phyloP scores from a whole-genome alignment of 108 stramenopile genomes.

The Discostella pseudostelligera region DNA sequence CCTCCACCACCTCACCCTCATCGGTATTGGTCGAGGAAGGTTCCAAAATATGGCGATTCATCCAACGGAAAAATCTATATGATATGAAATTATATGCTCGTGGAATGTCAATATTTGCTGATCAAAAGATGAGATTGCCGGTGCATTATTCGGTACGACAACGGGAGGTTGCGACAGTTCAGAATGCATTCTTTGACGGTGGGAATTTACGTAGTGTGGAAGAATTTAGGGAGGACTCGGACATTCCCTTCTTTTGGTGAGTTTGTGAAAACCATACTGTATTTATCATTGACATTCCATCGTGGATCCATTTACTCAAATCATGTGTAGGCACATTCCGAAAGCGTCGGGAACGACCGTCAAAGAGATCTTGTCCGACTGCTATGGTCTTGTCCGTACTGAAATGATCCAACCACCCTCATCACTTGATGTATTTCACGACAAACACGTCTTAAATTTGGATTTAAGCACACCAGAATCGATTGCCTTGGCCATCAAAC shows the following conservation, averaged over 20 bases:
- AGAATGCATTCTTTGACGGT: slow-evolving; percentile 2
- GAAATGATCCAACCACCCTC: slow-evolving; percentile 37
- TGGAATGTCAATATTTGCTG: slow-evolving; percentile 29
- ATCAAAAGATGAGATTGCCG: slow-evolving; percentile 42
- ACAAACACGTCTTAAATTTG: slow-evolving; percentile 29
- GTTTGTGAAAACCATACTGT: not conserved
- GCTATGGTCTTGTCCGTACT: slow-evolving; percentile 30
- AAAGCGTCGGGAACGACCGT: slow-evolving; percentile 43
- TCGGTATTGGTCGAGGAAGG: slow-evolving; percentile 19
- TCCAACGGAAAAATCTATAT: slow-evolving; percentile 22
- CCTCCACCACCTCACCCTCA: slow-evolving; percentile 1
- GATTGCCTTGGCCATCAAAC: slow-evolving; percentile 17
- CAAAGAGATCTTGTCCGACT: slow-evolving; percentile 29
- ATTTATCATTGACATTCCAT: too few species aligned
- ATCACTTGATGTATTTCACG: slow-evolving; percentile 22
- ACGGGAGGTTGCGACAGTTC: slow-evolving; percentile 18
- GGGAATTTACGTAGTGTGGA: slow-evolving; percentile 23
- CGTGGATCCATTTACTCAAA: too few species aligned
- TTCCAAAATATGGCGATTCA: slow-evolving; percentile 24
- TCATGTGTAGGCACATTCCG: slow-evolving; percentile 32
- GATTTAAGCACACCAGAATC: slow-evolving; percentile 34
- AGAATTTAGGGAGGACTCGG: slow-evolving; percentile 13
- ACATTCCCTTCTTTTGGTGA: slow-evolving; percentile 41
- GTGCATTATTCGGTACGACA: slow-evolving; percentile 15
- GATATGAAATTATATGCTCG: slow-evolving; percentile 41